These are phyloP conservation scores for Stachybotrys chlorohalonatus DNA, from an alignment of 2,329 filamentous ascomycete genomes.

Conservation along the genomic window DNA sequence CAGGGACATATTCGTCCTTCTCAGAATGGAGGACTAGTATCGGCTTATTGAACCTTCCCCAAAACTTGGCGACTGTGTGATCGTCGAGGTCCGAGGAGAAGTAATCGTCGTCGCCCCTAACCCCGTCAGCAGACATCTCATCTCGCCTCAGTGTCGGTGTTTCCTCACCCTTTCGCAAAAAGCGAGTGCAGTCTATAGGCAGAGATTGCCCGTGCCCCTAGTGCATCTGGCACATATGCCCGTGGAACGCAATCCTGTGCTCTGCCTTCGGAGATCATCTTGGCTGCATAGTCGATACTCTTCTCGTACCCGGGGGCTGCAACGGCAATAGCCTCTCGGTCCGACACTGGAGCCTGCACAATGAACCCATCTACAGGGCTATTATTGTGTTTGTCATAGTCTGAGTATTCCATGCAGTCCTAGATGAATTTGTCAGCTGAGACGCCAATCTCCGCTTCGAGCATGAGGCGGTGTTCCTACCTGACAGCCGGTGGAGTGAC, in stretches of 20 bases:
- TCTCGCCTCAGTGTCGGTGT: neutral
- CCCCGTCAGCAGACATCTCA: neutral
- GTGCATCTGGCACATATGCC: slow-evolving; percentile 29
- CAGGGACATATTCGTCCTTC: slow-evolving; percentile 56
- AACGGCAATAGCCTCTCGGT: slow-evolving; percentile 55
- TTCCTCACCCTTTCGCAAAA: slow-evolving; percentile 37
- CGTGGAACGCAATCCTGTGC: slow-evolving; percentile 45
- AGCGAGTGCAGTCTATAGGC: slow-evolving; percentile 45
- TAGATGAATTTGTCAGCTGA: slow-evolving; percentile 13
- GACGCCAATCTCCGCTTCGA: neutral
- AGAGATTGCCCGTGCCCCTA: slow-evolving; percentile 35
- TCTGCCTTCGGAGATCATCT: slow-evolving; percentile 45
- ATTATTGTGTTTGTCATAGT: slow-evolving; percentile 28
- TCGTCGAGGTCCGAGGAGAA: slow-evolving; percentile 71
- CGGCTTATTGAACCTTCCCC: slow-evolving; percentile 51
- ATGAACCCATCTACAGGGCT: slow-evolving; percentile 65
- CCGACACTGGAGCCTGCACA: slow-evolving; percentile 71
- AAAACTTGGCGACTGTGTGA: slow-evolving; percentile 50
- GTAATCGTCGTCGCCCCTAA: slow-evolving; percentile 70
- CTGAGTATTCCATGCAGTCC: slow-evolving; percentile 49
- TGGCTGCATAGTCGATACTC: slow-evolving; percentile 38
- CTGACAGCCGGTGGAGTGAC: slow-evolving; percentile 51
- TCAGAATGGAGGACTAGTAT: slow-evolving; percentile 58
- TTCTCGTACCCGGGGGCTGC: slow-evolving; percentile 36
- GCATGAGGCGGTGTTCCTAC: slow-evolving; percentile 18